Base-by-base conservation (phyloP, 257 asterid genomes). In the Solanum chiquidenum region DNA sequence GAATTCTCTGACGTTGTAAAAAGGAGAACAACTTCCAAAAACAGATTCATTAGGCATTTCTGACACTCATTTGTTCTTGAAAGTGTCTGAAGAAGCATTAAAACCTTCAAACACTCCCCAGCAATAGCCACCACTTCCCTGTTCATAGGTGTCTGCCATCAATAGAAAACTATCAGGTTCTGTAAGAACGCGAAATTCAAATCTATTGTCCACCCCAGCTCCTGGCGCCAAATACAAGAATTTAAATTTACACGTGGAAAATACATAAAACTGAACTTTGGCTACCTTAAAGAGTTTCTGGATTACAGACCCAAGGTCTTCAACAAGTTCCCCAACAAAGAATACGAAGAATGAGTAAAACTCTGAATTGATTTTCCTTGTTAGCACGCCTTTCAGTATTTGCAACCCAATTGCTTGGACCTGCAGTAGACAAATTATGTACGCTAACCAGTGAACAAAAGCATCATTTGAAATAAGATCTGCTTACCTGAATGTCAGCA, bases 331-430 rank as follows among this genome's bases (percentile, higher is more conserved):
- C 90, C 98, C 98, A 85, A 94, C 94, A 92, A 90, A 96, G 90
- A 97, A 95, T 13, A 93, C 85, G 60, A 90, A 89, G 89, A 96
- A 94, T 58, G 93, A 89, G 90, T 88, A 91, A 33, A 31, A 88
- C 82, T 86, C 93, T 68, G 92, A 87, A 86, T 91, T 91, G 85
- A 88, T 89, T 85, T 95, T 94, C 90, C 92, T 97, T 80, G 94
- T 96, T 88, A 94, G 91, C 91, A 93, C 89, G 80, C 88, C 92
- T 91, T 94, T 97, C 88, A 96, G 88, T 86, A 93, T 95, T 92
- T 97, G 99, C 95, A 97, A 93, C 86, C 95, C 97, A 72, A 95
- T 92, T 83, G 95, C 95, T 93, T 89, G 98, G 90, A 97, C 91
- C 99, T 97, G 96, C 90, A 89, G 84, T 86, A 21, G 29, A 52